A percentile compares a stretch with the other conserved stretches of the same genome.
Evolutionary conservation across 495 filamentous ascomycete species (phyloP).

Genomic region (Chaetomidium leptoderma): DNA sequence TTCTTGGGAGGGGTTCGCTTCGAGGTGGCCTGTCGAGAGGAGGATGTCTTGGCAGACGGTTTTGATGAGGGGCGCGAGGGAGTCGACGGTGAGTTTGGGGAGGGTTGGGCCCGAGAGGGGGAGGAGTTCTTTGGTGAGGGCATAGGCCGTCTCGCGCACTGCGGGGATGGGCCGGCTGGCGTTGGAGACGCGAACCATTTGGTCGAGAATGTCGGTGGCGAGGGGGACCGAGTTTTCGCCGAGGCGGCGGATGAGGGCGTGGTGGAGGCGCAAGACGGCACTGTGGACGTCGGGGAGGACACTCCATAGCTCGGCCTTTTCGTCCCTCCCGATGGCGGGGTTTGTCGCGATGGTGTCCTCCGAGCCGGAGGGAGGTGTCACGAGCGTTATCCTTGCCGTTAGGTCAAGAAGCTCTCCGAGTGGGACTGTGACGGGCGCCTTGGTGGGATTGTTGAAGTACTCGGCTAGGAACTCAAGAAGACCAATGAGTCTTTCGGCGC

Average conservation of each 20-base stretch:
- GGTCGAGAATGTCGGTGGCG: conserved; percentile 58
- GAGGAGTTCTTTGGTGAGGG: conserved; percentile 53
- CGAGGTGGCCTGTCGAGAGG: conserved; percentile 37
- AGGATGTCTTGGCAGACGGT: conserved; percentile 62
- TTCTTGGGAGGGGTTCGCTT: conserved; percentile 16
- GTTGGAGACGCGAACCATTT: conserved; percentile 63
- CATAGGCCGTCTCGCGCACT: conserved; percentile 59
- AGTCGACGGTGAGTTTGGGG: conserved; percentile 55
- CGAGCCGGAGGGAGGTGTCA: conserved; percentile 51
- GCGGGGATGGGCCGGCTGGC: conserved; percentile 54
- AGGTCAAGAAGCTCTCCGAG: conserved; percentile 62
- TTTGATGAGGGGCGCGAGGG: conserved; percentile 54
- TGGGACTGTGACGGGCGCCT: conserved; percentile 57
- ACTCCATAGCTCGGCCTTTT: conserved; percentile 68
- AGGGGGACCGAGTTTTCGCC: conserved; percentile 50
- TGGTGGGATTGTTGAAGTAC: conserved; percentile 52
- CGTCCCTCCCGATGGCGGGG: conserved; percentile 66
- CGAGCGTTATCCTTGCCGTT: conserved; percentile 61
- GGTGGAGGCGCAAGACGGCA: conserved; percentile 57
- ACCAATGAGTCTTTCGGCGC: conserved; percentile 61
- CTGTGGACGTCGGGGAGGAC: conserved; percentile 69
- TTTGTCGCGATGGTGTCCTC: conserved; percentile 50
- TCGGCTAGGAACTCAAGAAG: conserved; percentile 56
- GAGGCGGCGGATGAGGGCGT: conserved; percentile 51
- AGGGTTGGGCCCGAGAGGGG: conserved; percentile 58